Evolutionary conservation across 345 rosid species (phyloP).

Genomic region (Hibiscus tridactylites): DNA sequence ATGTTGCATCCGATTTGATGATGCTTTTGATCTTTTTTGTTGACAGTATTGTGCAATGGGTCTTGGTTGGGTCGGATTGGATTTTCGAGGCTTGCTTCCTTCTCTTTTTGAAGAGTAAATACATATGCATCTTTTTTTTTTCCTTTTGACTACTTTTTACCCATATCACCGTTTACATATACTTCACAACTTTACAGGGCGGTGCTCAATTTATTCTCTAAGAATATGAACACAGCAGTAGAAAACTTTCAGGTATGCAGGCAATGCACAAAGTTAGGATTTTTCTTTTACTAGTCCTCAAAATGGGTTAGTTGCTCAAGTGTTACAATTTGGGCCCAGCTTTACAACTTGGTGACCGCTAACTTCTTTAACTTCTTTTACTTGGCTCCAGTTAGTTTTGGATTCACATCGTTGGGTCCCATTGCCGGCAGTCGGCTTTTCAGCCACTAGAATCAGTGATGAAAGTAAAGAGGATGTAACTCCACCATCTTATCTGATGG

Average conservation of each 20-base stretch:
- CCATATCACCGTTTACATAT: slow-evolving; percentile 8
- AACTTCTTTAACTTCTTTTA: slow-evolving; percentile 21
- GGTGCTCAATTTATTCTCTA: slow-evolving; percentile 78
- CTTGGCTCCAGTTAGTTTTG: slow-evolving; percentile 72
- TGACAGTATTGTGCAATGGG: slow-evolving; percentile 93
- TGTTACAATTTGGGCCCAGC: neutral
- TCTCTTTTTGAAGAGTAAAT: slow-evolving; percentile 83
- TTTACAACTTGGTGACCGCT: slow-evolving; percentile 13
- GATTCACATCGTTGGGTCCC: slow-evolving; percentile 99
- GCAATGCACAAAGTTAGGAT: neutral
- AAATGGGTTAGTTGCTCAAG: neutral
- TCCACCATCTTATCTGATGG: slow-evolving; percentile 93
- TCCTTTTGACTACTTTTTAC: neutral
- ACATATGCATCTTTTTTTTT: neutral
- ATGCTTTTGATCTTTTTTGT: slow-evolving; percentile 6
- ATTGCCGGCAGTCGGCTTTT: slow-evolving; percentile 79
- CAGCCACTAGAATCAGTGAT: slow-evolving; percentile 46
- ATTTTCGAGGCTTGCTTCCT: slow-evolving; percentile 95
- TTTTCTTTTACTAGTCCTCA: neutral
- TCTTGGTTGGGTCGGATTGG: slow-evolving; percentile 92
- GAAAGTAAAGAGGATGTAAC: slow-evolving; percentile 82
- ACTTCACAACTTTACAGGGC: slow-evolving; percentile 47
- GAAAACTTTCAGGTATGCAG: slow-evolving; percentile 76
- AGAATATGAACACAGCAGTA: slow-evolving; percentile 72
- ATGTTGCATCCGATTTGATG: slow-evolving; percentile 4